phyloP scores from a whole-genome alignment of 352 stramenopile species.

The Pythium biforme region DNA sequence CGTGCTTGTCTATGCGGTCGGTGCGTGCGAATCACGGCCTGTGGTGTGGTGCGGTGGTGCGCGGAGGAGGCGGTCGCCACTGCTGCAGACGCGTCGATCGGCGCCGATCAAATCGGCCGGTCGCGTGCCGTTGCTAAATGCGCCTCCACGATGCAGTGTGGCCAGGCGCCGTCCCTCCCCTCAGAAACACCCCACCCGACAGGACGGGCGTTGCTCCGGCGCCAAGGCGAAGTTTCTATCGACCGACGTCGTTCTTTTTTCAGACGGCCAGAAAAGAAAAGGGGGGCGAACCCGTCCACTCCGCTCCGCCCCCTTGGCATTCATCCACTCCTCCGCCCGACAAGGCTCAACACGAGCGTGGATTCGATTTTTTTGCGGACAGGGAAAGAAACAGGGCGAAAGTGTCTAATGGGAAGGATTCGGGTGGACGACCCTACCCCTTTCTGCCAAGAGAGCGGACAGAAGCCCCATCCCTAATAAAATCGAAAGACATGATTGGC shows the following conservation, averaged over 20 bases:
- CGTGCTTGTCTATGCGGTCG: conserved; percentile 5
- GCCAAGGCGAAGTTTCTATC: conserved; percentile 20
- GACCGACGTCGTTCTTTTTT: conserved; percentile 28
- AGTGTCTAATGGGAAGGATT: not conserved
- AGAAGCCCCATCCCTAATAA: not conserved
- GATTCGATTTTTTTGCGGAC: conserved; percentile 7
- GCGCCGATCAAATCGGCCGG: not conserved
- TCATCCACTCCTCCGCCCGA: not conserved
- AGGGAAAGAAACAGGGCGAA: conserved; percentile 1
- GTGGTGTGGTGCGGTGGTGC: too few species aligned
- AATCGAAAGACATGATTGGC: not conserved
- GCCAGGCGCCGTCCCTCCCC: not conserved
- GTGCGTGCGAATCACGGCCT: not conserved
- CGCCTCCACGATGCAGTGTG: not conserved
- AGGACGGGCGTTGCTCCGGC: not conserved
- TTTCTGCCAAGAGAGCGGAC: not conserved
- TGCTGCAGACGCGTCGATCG: too few species aligned
- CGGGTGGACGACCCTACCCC: not conserved
- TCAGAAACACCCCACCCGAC: not conserved
- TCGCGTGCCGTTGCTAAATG: conserved; percentile 15
- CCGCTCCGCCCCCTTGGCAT: too few species aligned
- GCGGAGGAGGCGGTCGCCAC: too few species aligned
- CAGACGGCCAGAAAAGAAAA: not conserved
- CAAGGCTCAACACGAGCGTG: too few species aligned
- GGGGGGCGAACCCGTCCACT: too few species aligned